phyloP scores from a whole-genome alignment of 306 rosid species.

The Quercus variabilis region DNA sequence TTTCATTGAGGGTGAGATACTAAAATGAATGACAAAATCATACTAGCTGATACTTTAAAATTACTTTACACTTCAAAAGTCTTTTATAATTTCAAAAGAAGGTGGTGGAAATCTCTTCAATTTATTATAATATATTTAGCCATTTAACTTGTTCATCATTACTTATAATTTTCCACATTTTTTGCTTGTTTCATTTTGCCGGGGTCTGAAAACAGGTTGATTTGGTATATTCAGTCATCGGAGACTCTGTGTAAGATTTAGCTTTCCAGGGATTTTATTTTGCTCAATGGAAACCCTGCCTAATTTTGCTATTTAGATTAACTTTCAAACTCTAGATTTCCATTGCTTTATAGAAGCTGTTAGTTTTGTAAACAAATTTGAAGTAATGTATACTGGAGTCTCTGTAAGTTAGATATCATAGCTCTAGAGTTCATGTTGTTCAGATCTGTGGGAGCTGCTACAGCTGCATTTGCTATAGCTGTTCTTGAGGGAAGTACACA shows the following conservation, averaged over 20 bases:
- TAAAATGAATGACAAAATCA: background rate
- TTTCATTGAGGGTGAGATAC: constrained; percentile 82
- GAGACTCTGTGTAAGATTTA: constrained; percentile 54
- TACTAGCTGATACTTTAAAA: background rate
- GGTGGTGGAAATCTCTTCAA: background rate
- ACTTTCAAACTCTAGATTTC: background rate
- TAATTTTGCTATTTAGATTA: background rate
- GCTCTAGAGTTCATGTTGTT: constrained; percentile 13
- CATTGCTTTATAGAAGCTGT: background rate
- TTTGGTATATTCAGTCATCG: constrained; percentile 77
- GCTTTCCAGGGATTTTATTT: background rate
- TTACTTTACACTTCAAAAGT: background rate
- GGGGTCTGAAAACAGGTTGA: constrained; percentile 58
- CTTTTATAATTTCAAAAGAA: background rate
- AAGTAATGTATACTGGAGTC: background rate
- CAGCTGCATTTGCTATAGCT: constrained; percentile 85
- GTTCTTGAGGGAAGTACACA: constrained; percentile 88
- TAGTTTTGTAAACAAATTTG: background rate
- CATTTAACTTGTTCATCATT: background rate
- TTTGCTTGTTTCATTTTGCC: constrained; percentile 1
- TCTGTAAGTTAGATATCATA: background rate
- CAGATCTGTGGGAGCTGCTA: constrained; percentile 75
- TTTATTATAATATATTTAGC: background rate
- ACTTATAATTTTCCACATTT: background rate
- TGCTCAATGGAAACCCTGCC: background rate